phyloP scores from a whole-genome alignment of 306 rosid species.

The Luffa acutangula region DNA sequence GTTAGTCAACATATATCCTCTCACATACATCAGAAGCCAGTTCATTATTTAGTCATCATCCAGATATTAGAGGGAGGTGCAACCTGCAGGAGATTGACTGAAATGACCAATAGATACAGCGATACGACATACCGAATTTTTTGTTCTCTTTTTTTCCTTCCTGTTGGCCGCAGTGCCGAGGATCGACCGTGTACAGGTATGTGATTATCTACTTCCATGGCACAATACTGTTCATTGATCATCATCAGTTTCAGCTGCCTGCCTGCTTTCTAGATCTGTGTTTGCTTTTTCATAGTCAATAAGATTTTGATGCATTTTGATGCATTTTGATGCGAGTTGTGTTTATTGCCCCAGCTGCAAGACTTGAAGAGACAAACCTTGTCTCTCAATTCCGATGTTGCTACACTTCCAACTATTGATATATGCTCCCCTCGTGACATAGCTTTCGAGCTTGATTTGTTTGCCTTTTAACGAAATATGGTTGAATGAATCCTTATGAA shows the following conservation, averaged over 20 bases:
- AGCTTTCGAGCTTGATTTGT: too few species aligned
- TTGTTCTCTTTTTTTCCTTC: neutral
- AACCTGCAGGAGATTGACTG: neutral
- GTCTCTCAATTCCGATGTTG: neutral
- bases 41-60: neutral
- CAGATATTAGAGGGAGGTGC: neutral
- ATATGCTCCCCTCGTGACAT: too few species aligned
- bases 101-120: neutral
- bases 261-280: neutral
- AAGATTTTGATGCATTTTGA: neutral
- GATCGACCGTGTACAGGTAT: neutral
- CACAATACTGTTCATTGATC: neutral
- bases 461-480: neutral
- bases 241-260: neutral
- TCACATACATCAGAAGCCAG: neutral
- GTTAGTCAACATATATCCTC: neutral
- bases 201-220: neutral
- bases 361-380: neutral
- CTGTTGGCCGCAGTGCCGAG: neutral
- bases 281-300: neutral
- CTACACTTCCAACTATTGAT: neutral
- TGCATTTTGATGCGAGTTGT: neutral
- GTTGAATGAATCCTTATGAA: neutral
- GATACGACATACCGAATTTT: neutral
- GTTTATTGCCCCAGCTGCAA: neutral